Conservation (phyloP, 1,139 yeast genomes). For the Yamadazyma epiphylla region DNA sequence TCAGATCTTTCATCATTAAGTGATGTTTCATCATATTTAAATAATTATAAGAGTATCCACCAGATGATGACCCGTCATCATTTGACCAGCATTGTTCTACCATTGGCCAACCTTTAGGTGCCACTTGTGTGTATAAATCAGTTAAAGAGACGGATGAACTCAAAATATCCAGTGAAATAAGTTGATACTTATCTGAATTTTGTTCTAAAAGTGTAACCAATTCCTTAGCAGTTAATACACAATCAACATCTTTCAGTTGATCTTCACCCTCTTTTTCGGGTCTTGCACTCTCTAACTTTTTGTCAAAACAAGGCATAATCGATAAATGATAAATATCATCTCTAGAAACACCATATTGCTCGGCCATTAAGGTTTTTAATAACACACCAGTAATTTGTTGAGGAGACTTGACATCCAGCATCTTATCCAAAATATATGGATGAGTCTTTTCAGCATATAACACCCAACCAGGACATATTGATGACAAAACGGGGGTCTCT, state of each 20-base stretch:
- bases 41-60: constrained; percentile 79
- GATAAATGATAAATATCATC: constrained; percentile 69
- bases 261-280: constrained; percentile 45
- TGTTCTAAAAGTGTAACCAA: constrained; percentile 64
- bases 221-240: constrained; percentile 91
- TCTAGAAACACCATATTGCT: constrained; percentile 29
- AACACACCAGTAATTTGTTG: constrained; percentile 89
- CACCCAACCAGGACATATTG: constrained; percentile 96
- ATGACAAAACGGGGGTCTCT: constrained; percentile 49
- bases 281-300: constrained; percentile 90
- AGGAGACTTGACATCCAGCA: constrained; percentile 75
- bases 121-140: constrained; percentile 29
- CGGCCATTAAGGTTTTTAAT: constrained; percentile 55
- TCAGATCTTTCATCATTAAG: constrained; percentile 18
- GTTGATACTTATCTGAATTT: constrained; percentile 20
- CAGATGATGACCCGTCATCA: constrained; percentile 79
- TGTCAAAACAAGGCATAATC: constrained; percentile 96
- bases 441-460: constrained; percentile 94
- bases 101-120: constrained; percentile 60
- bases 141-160: constrained; percentile 10
- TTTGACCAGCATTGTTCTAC: constrained; percentile 61
- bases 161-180: constrained; percentile 14
- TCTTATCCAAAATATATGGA: constrained; percentile 65
- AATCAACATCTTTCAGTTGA: constrained; percentile 66
- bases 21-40: constrained; percentile 35